Evolutionary conservation across 2,329 filamentous ascomycete species (phyloP).

Genomic region (Ophiostoma ulmi): DNA sequence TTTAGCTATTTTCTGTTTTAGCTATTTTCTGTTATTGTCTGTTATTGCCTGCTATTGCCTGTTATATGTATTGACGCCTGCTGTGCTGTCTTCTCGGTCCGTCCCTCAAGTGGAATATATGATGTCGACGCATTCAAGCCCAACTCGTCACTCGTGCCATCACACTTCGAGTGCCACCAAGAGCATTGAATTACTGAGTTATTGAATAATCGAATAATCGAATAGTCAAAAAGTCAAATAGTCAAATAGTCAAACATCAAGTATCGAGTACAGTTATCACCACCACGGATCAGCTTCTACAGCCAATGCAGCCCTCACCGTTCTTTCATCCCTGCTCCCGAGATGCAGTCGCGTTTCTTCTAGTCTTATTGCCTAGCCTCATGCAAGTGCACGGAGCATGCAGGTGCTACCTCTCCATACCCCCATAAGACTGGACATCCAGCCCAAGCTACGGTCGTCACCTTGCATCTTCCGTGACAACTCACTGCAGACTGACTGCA

Average conservation of each 20-base stretch:
- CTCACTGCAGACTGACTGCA: background rate
- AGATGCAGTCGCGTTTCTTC: background rate
- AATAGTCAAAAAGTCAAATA: too few species aligned
- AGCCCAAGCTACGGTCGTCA: constrained; percentile 8
- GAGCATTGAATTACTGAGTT: background rate
- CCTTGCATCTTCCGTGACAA: constrained; percentile 7
- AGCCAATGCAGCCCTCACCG: background rate
- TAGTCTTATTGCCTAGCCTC: background rate
- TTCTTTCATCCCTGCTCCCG: constrained; percentile 11
- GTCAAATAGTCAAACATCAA: too few species aligned
- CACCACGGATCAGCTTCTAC: background rate
- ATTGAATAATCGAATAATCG: too few species aligned
- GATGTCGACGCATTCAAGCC: background rate
- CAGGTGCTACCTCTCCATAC: background rate
- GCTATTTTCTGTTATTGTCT: too few species aligned
- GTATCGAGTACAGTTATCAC: too few species aligned
- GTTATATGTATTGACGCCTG: background rate
- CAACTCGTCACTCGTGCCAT: background rate
- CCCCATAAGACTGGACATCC: background rate
- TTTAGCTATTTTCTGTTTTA: too few species aligned
- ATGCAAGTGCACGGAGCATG: constrained; percentile 12
- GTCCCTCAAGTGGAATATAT: background rate
- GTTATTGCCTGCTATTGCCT: background rate
- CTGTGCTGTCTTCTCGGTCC: background rate
- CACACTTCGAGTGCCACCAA: too few species aligned